Percentiles rank a stretch among this genome's conserved stretches.
phyloP scores from a whole-genome alignment of 108 stramenopile species.

The Skeletonema potamos region DNA sequence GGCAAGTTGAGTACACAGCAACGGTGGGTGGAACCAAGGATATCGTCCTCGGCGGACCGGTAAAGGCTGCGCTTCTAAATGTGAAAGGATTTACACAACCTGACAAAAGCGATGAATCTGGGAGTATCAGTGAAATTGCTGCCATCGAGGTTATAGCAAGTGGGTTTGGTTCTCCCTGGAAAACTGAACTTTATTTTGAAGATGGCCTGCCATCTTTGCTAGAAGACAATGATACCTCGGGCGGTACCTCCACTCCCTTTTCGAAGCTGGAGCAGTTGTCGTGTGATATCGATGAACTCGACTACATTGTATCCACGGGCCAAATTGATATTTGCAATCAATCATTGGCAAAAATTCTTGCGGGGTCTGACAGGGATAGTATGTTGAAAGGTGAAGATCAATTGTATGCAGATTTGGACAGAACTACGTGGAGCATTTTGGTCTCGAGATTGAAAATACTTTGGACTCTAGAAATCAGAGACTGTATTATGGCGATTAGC shows the following conservation, averaged over 20 bases:
- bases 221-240: neutral
- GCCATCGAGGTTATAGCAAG: conserved; percentile 10
- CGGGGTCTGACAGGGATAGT: conserved; percentile 10
- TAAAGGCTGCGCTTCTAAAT: conserved; percentile 48
- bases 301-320: conserved; percentile 41
- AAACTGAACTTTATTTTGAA: neutral
- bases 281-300: conserved; percentile 40
- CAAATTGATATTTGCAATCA: conserved; percentile 51
- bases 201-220: neutral
- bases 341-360: conserved; percentile 37
- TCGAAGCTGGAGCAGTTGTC: conserved; percentile 31
- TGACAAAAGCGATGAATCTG: conserved; percentile 2
- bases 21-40: conserved; percentile 19
- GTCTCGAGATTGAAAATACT: conserved; percentile 45
- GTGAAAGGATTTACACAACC: conserved; percentile 29
- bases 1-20: conserved; percentile 20
- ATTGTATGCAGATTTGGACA: conserved; percentile 23
- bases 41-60: conserved; percentile 36
- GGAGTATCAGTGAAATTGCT: conserved; percentile 9
- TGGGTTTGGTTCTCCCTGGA: conserved; percentile 12
- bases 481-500: conserved; percentile 40
- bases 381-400: conserved; percentile 6
- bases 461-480: conserved; percentile 57
- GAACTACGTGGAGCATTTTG: conserved; percentile 53
- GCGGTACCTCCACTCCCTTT: conserved; percentile 19